Evolutionary conservation across 1,284 basidiomycete species (phyloP), one percentile per base, ranked within the genome.

Genomic region (Microstroma glucosiphilum): DNA sequence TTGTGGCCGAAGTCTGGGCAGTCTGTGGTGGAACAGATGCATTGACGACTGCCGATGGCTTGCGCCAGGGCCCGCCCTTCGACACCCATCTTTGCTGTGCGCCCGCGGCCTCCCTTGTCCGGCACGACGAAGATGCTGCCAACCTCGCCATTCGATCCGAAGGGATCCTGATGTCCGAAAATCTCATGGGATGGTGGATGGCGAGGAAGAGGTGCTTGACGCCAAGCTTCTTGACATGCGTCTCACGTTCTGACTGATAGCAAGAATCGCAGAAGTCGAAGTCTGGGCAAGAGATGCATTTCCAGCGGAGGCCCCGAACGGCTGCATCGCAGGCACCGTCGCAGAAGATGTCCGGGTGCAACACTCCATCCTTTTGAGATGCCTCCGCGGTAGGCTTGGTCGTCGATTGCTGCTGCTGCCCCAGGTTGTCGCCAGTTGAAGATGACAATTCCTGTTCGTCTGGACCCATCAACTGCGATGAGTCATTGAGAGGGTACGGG

Each of bases 301-400:
- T 54, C 21, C n/a, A 54, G 2, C 51, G 51, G 15, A 54, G 19
- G 7, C 51, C 51, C 2, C 13, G 13, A 13, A 54, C 51, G 6
- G n/a, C 21, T 19, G 17, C n/a, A 54, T 54, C 51, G 25, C 51
- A 54, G 13, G 51, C 21, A 21, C 51, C 51, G 25, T 54, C 51
- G 19, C 51, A 54, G 51, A 23, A 54, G 51, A 54, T 54, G 51
- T 54, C 25, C 13, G 51, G 51, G 21, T 54, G 51, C 51, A 19
- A 25, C 6, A 26, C 26, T 15, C 21, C 21, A 17, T 48, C 43
- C 43, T 48, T 48, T 48, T 54, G 21, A 6, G 51, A 6, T 26
- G 51, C 15, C 13, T 21, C 8, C 8, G 6, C 21, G 17, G 51
- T 6, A 6, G 15, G 19, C 13, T 19, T 23, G 21, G 51, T 54